phyloP scores from a whole-genome alignment of 2,329 filamentous ascomycete genomes.

The Fusarium redolens region DNA sequence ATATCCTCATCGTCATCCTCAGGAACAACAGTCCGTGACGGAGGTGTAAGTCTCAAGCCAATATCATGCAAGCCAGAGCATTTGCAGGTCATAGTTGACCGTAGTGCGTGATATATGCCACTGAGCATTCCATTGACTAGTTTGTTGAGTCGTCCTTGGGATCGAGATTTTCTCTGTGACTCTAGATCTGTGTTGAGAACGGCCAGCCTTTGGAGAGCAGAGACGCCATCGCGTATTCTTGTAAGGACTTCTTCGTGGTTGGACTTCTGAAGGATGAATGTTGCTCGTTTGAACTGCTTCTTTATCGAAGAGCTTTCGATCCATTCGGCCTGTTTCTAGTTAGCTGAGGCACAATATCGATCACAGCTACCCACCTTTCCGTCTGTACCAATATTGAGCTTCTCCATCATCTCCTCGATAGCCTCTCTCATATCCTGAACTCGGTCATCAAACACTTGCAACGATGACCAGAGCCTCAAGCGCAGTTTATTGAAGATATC shows the following conservation, averaged over 20 bases:
- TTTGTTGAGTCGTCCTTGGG: background rate
- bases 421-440: background rate
- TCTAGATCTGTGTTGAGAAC: background rate
- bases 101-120: background rate
- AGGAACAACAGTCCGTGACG: background rate
- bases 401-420: background rate
- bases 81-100: background rate
- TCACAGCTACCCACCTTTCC: accelerated
- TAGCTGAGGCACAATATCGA: accelerated
- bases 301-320: background rate
- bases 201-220: background rate
- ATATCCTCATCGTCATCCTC: background rate
- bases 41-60: background rate
- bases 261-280: background rate
- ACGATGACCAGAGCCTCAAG: background rate
- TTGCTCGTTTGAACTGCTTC: background rate
- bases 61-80: background rate
- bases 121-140: background rate
- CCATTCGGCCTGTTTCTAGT: accelerated
- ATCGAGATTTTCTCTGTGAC: background rate
- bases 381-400: background rate
- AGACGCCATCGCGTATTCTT: background rate
- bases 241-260: background rate
- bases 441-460: accelerated
- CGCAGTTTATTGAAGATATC: background rate